Evolutionary conservation across 306 rosid genomes (phyloP).

Genomic region (Abrus precatorius): DNA sequence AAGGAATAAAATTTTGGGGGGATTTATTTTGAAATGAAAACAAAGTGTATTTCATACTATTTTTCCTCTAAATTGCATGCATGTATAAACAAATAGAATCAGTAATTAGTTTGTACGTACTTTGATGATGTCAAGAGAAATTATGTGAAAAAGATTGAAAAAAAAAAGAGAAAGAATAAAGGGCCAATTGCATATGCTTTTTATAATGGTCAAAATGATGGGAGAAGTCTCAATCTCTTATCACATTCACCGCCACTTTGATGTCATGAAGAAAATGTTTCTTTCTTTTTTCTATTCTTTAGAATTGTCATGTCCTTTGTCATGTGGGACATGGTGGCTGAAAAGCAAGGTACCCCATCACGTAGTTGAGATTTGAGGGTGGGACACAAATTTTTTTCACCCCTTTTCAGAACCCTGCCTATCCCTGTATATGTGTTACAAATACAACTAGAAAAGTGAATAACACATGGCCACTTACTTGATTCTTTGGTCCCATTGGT

Average conservation of each 20-base stretch:
- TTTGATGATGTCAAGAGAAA: slow-evolving; percentile 20
- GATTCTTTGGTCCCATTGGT: slow-evolving; percentile 40
- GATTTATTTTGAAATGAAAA: slow-evolving; percentile 47
- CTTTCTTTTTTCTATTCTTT: slow-evolving; percentile 5
- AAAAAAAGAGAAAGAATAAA: not conserved
- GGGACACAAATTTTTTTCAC: slow-evolving; percentile 31
- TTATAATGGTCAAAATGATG: slow-evolving; percentile 41
- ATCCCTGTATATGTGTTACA: slow-evolving; percentile 33
- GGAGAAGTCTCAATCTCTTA: slow-evolving; percentile 25
- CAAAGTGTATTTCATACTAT: slow-evolving; percentile 40
- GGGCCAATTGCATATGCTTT: not conserved
- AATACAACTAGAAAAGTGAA: slow-evolving; percentile 32
- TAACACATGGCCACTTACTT: slow-evolving; percentile 30
- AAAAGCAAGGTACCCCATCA: slow-evolving; percentile 48
- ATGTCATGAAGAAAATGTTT: slow-evolving; percentile 44
- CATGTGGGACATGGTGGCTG: slow-evolving; percentile 55
- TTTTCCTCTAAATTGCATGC: not conserved
- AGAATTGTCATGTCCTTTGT: slow-evolving; percentile 46
- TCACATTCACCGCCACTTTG: slow-evolving; percentile 40
- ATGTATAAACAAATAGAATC: slow-evolving; percentile 6
- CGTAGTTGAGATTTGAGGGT: slow-evolving; percentile 42
- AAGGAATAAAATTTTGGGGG: slow-evolving; percentile 58
- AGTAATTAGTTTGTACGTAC: slow-evolving; percentile 17
- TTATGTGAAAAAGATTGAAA: slow-evolving; percentile 4
- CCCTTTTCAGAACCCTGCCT: slow-evolving; percentile 34